These are phyloP conservation scores for Bidens hawaiensis DNA, from an alignment of 140 eudicot genomes.

Conservation along the genomic window DNA sequence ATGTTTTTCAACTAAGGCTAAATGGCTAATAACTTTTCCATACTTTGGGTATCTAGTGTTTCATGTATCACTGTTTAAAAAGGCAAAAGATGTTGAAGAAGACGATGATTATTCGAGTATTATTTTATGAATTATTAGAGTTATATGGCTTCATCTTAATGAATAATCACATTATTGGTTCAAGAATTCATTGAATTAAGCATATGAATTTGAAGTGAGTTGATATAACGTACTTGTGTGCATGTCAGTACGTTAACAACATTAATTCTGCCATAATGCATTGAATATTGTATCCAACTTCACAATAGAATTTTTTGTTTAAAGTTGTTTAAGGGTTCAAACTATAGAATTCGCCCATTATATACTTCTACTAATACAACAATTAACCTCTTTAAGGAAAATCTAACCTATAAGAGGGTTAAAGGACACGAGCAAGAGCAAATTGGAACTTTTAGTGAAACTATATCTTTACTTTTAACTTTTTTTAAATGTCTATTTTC, in stretches of 20 bases:
- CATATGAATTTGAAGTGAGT: neutral
- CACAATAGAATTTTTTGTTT: too few relatives aligned
- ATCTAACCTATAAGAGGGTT: too few relatives aligned
- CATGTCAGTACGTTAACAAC: neutral
- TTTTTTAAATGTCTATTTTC: too few relatives aligned
- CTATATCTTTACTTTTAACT: too few relatives aligned
- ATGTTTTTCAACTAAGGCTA: too few relatives aligned
- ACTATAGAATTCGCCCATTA: too few relatives aligned
- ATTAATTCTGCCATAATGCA: neutral
- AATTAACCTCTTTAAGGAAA: too few relatives aligned
- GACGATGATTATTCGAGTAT: neutral
- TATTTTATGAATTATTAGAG: too few relatives aligned
- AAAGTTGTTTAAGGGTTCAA: too few relatives aligned
- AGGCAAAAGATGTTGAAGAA: neutral
- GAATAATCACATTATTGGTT: neutral
- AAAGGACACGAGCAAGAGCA: neutral
- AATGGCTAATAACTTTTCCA: neutral
- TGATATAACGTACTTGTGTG: neutral
- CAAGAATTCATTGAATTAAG: neutral
- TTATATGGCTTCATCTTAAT: neutral
- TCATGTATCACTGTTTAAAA: too few relatives aligned
- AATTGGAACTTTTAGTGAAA: neutral
- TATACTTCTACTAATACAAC: too few relatives aligned
- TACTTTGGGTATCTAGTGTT: neutral
- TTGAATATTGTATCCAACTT: neutral